These are phyloP conservation scores for Leishmania major DNA, from an alignment of 208 protist species.

Conservation along the genomic window DNA sequence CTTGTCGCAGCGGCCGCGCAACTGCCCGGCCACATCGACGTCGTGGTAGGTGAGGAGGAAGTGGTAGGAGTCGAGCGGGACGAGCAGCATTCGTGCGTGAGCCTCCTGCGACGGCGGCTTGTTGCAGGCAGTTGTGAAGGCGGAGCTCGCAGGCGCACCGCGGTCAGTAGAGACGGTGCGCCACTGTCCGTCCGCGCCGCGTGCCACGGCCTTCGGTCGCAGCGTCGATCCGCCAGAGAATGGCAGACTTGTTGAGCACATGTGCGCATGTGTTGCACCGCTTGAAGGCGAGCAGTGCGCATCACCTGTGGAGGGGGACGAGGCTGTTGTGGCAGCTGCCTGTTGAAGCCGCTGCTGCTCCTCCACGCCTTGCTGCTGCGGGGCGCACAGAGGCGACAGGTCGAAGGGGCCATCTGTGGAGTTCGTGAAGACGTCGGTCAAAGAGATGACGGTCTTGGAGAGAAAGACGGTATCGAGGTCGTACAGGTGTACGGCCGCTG, in stretches of 20 bases:
- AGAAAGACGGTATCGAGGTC: constrained; percentile 41
- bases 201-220: not conserved
- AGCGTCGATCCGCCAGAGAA: constrained; percentile 23
- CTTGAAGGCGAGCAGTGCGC: not conserved
- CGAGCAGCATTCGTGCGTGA: constrained; percentile 8
- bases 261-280: not conserved
- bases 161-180: not conserved
- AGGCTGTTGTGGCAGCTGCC: not conserved
- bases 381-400: constrained; percentile 11
- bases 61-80: constrained; percentile 33
- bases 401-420: constrained; percentile 16
- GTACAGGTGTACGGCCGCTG: constrained; percentile 29
- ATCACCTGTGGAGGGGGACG: not conserved
- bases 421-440: constrained; percentile 24
- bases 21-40: not conserved
- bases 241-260: not conserved
- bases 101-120: not conserved
- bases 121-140: not conserved
- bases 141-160: not conserved
- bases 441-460: constrained; percentile 38
- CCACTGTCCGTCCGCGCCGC: constrained; percentile 4
- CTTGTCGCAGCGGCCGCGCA: not conserved
- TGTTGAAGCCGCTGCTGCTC: not conserved
- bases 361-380: not conserved
- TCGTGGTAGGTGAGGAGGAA: constrained; percentile 22